phyloP scores from a whole-genome alignment of 345 rosid species.

The Lepidium africanum region DNA sequence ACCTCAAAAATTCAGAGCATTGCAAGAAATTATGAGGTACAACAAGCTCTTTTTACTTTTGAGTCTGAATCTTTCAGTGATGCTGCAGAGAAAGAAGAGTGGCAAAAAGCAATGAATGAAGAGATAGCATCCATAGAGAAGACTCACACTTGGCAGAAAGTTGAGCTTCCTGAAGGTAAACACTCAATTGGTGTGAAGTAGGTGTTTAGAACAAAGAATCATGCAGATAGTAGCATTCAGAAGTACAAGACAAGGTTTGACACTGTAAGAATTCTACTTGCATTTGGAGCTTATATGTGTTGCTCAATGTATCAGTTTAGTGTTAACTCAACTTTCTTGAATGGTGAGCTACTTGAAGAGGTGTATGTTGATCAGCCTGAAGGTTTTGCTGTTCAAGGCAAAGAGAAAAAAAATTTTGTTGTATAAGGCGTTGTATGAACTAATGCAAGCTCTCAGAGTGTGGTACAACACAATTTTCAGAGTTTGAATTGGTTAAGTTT shows the following conservation, averaged over 20 bases:
- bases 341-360: too few species aligned
- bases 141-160: background rate
- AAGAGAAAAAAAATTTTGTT: too few species aligned
- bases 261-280: too few species aligned
- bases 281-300: too few species aligned
- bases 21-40: background rate
- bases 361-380: too few species aligned
- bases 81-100: background rate
- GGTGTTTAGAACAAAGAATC: background rate
- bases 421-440: too few species aligned
- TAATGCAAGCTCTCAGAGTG: too few species aligned
- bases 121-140: background rate
- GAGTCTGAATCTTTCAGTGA: background rate
- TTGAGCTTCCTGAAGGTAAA: background rate
- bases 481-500: too few species aligned
- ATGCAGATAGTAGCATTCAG: background rate
- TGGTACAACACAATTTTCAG: too few species aligned
- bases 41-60: background rate
- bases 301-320: too few species aligned
- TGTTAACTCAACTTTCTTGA: too few species aligned
- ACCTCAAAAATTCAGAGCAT: background rate
- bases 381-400: too few species aligned
- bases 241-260: background rate
- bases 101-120: background rate
- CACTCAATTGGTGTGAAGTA: constrained; percentile 6